Evolutionary conservation across 2,329 filamentous ascomycete species (phyloP), one percentile per base, ranked within the genome.

Genomic region (Amauroascus verrucosus): DNA sequence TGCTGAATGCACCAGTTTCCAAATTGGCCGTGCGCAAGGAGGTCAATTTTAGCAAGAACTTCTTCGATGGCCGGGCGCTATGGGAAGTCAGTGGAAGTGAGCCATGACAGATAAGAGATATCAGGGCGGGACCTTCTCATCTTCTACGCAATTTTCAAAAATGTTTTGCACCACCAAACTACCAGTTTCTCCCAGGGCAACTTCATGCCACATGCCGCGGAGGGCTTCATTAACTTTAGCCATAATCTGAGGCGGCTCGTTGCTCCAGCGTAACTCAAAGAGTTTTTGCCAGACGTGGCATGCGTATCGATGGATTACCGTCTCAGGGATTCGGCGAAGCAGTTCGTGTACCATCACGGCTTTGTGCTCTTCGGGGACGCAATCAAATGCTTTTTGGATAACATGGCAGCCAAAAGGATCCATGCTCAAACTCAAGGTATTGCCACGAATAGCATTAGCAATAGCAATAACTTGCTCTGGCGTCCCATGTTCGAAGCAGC

Each of bases 1-100:
- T 98, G 93, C 72, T 98, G 93, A 64, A 98, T 97, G 74, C 93
- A 98, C 93, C 93, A 98, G 69, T 98, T 98, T 53, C 93, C 93
- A 66, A 98, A 98, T 67, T 98, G 93, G 24, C 93, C 93, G 67
- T 96, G 91, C 55, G 93, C 87, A 64, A 98, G 89, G 57, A 95
- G 86, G 71, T 98, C 89, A 62, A 98, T 95, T 67, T 93, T 96
- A 56, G 81, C 81, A 54, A 98, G 81, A 37, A 98, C 93, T 70
- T 98, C 93, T 68, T 95, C 90, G 65, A 98, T 95, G 65, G 93
- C 96, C 44, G 90, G 90, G 56, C 94, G 89, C 90, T 95, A 61
- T n/a, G 58, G 48, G 30, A 20, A 9, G 24, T 59, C 20, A 59
- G 56, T 26, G n/a, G n/a, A n/a, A n/a, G 50, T n/a, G n/a, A 6